phyloP scores from a whole-genome alignment of 1,284 basidiomycete genomes.

The Rhodotorula sp. region DNA sequence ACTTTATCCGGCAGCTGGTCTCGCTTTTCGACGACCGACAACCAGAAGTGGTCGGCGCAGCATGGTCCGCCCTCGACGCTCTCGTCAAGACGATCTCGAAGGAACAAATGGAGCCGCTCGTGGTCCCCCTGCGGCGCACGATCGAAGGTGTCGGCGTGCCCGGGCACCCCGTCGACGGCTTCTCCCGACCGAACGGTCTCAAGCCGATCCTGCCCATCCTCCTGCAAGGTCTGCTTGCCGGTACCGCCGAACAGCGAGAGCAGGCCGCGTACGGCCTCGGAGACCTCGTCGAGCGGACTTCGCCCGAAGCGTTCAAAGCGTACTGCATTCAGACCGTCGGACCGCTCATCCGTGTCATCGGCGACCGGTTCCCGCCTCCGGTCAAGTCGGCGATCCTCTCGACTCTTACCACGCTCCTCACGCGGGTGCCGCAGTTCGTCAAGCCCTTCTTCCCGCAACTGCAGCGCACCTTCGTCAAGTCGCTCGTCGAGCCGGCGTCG shows the following conservation, averaged over 20 bases:
- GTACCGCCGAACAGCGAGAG: constrained; percentile 61
- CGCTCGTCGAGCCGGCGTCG: constrained; percentile 75
- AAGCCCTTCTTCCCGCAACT: constrained; percentile 98
- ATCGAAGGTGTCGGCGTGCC: constrained; percentile 82
- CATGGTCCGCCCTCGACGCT: constrained; percentile 77
- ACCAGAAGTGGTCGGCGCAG: constrained; percentile 71
- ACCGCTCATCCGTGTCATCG: constrained; percentile 63
- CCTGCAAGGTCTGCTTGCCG: constrained; percentile 44
- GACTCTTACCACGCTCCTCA: constrained; percentile 76
- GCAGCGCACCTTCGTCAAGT: constrained; percentile 95
- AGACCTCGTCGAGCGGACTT: constrained; percentile 87
- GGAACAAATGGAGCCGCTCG: constrained; percentile 83
- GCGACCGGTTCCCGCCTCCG: constrained; percentile 68
- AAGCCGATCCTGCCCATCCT: constrained; percentile 64
- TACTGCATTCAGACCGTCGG: constrained; percentile 96
- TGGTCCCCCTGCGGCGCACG: constrained; percentile 80
- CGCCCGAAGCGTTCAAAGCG: constrained; percentile 85
- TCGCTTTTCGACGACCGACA: constrained; percentile 78
- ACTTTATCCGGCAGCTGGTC: constrained; percentile 93
- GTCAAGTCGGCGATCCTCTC: constrained; percentile 85
- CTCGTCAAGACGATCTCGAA: constrained; percentile 91
- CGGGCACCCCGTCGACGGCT: constrained; percentile 77
- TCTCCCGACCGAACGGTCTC: constrained; percentile 86
- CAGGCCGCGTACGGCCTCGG: constrained; percentile 92
- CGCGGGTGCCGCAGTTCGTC: constrained; percentile 80